phyloP scores from a whole-genome alignment of 2,329 filamentous ascomycete genomes.

The Ceratocystis smalleyi region DNA sequence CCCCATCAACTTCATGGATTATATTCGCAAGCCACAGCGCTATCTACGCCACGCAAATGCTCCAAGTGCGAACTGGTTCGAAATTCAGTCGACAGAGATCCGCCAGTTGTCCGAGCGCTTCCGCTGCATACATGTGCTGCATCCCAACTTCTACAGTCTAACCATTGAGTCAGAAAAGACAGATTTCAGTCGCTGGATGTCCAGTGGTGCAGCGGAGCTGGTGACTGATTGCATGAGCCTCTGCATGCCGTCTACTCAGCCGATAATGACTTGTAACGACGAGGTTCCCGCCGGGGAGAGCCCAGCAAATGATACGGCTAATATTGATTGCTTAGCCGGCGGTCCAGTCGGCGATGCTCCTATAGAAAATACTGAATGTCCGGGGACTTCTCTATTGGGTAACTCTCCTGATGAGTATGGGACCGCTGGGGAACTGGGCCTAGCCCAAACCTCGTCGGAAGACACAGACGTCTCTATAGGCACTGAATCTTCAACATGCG shows the following conservation, averaged over 20 bases:
- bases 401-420: background rate
- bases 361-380: background rate
- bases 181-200: conserved; percentile 63
- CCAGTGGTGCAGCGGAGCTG: conserved; percentile 63
- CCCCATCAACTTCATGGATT: conserved; percentile 73
- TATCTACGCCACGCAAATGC: conserved; percentile 61
- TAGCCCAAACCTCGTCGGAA: background rate
- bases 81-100: conserved; percentile 64
- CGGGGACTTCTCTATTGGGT: background rate
- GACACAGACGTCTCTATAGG: background rate
- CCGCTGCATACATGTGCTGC: conserved; percentile 55
- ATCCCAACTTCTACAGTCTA: conserved; percentile 70
- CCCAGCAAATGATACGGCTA: background rate
- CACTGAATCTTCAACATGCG: background rate
- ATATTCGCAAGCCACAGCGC: conserved; percentile 66
- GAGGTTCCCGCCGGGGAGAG: background rate
- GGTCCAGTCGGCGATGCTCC: background rate
- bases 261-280: background rate
- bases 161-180: conserved; percentile 67
- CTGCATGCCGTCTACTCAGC: conserved; percentile 30
- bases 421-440: conserved; percentile 21
- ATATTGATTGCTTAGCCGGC: background rate
- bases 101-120: conserved; percentile 61
- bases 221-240: conserved; percentile 60
- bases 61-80: conserved; percentile 54